phyloP scores from a whole-genome alignment of 768 basidiomycete species.

The Epithele typhae region DNA sequence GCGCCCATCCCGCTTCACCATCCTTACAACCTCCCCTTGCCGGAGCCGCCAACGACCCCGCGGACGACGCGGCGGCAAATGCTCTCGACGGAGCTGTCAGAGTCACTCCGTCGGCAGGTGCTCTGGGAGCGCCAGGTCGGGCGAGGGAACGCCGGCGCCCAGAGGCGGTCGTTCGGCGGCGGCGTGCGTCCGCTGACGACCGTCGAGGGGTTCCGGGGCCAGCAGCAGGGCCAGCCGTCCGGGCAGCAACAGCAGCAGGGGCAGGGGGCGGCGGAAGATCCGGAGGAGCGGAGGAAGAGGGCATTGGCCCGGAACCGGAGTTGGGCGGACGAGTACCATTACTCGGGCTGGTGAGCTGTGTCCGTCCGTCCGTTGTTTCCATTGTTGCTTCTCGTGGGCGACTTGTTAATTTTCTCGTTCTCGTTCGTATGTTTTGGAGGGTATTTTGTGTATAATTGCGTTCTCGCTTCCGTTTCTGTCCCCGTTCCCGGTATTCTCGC shows the following conservation, averaged over 20 bases:
- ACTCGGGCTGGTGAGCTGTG: conserved; percentile 50
- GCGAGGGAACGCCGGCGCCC: conserved; percentile 38
- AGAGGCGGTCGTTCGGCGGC: conserved; percentile 16
- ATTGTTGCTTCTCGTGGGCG: background rate
- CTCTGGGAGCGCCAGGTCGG: conserved; percentile 77
- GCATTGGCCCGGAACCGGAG: conserved; percentile 59
- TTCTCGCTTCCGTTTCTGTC: no score
- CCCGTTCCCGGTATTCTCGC: no score
- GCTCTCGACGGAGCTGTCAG: conserved; percentile 81
- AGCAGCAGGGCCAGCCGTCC: no score
- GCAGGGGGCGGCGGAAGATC: conserved; percentile 34
- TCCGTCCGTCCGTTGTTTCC: background rate
- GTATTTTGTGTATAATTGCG: no score
- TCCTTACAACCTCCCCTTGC: conserved; percentile 72
- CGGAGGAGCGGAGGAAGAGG: conserved; percentile 36
- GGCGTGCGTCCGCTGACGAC: conserved; percentile 33
- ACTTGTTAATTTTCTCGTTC: no score
- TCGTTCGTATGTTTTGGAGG: background rate
- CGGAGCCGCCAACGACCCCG: conserved; percentile 68
- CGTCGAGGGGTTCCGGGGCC: conserved; percentile 17
- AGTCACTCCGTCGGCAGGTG: conserved; percentile 75
- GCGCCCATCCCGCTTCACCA: conserved; percentile 56
- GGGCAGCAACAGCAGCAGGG: conserved; percentile 22
- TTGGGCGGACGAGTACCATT: conserved; percentile 68
- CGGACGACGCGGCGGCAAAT: conserved; percentile 81